Evolutionary conservation across 768 basidiomycete genomes (phyloP), one percentile per base, ranked within the genome.

Genomic region (Xerocomus potaroensis): DNA sequence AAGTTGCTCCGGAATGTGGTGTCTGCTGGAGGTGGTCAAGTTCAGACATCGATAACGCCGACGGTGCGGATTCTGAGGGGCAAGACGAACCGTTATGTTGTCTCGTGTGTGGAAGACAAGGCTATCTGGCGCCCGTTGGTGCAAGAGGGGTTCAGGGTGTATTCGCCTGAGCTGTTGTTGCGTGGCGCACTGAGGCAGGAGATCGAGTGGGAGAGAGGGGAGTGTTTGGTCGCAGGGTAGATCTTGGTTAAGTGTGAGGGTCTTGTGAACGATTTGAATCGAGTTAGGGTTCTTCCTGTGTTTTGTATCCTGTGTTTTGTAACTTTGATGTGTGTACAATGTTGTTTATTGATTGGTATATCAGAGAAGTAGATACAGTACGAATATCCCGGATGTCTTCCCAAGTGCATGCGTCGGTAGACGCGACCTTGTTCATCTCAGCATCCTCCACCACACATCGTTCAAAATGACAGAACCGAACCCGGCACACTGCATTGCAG

Each of bases 341-440:
- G n/a, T n/a, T n/a, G n/a, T n/a, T n/a, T n/a, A n/a, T n/a, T n/a
- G n/a, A n/a, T n/a, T n/a, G n/a, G n/a, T n/a, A n/a, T n/a, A n/a
- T n/a, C n/a, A n/a, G n/a, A n/a, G n/a, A n/a, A n/a, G n/a, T n/a
- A n/a, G n/a, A n/a, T n/a, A n/a, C n/a, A n/a, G n/a, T n/a, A n/a
- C n/a, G 72, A 85, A 89, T 0, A 4, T 81, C 76, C n/a, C 95
- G 87, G 22, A 87, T 71, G 56, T 90, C 85, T 12, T 80, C 78
- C 0, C 55, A 47, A 12, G 72, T 62, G 8, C 85, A 84, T 5
- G 76, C 70, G 67, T 88, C 90, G 14, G 84, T 84, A 0, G 70
- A 30, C 15, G 30, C 30, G 30, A 30, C 30, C 30, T 6, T 30
- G 8, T 4, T 5, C 30, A 14, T 14, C 4, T 1, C 11, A 30